Evolutionary conservation across 352 stramenopile genomes (phyloP).

Genomic region (Phytophthora pluvialis): DNA sequence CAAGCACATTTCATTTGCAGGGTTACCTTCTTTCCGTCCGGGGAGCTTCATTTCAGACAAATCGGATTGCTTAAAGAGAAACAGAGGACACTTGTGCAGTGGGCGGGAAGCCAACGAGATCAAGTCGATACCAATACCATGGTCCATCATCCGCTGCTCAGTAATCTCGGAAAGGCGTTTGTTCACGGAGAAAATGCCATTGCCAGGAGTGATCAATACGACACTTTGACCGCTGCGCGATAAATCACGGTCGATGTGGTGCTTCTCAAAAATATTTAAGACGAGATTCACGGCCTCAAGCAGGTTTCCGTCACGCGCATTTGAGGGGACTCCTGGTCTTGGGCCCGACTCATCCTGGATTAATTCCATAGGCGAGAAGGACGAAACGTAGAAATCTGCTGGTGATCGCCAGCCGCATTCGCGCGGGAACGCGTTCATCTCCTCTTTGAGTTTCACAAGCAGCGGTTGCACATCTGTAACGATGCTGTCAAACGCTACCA

Average conservation of each 20-base stretch:
- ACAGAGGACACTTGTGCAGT: slow-evolving; percentile 97
- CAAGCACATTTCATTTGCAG: slow-evolving; percentile 50
- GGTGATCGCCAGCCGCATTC: slow-evolving; percentile 70
- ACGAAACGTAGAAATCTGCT: slow-evolving; percentile 46
- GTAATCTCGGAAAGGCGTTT: slow-evolving; percentile 96
- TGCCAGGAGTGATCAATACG: slow-evolving; percentile 95
- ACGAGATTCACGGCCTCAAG: slow-evolving; percentile 98
- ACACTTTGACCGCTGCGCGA: slow-evolving; percentile 96
- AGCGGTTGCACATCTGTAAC: slow-evolving; percentile 74
- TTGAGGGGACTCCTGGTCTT: slow-evolving; percentile 62
- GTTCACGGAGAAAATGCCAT: slow-evolving; percentile 97
- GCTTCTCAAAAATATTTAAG: slow-evolving; percentile 98
- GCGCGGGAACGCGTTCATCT: slow-evolving; percentile 79
- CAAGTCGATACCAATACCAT: slow-evolving; percentile 99
- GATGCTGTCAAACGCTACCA: slow-evolving; percentile 77
- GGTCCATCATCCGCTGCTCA: slow-evolving; percentile 99
- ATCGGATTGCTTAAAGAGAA: slow-evolving; percentile 94
- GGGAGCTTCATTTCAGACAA: slow-evolving; percentile 65
- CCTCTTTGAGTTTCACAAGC: slow-evolving; percentile 76
- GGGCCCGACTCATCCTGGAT: slow-evolving; percentile 19
- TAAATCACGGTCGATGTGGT: slow-evolving; percentile 98
- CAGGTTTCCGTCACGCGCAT: slow-evolving; percentile 92
- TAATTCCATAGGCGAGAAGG: slow-evolving; percentile 29
- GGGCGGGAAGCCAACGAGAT: slow-evolving; percentile 95
- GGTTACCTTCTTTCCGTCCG: slow-evolving; percentile 47